phyloP scores from a whole-genome alignment of 192 early-diverging fungal genomes.

The Coemansia sp. region DNA sequence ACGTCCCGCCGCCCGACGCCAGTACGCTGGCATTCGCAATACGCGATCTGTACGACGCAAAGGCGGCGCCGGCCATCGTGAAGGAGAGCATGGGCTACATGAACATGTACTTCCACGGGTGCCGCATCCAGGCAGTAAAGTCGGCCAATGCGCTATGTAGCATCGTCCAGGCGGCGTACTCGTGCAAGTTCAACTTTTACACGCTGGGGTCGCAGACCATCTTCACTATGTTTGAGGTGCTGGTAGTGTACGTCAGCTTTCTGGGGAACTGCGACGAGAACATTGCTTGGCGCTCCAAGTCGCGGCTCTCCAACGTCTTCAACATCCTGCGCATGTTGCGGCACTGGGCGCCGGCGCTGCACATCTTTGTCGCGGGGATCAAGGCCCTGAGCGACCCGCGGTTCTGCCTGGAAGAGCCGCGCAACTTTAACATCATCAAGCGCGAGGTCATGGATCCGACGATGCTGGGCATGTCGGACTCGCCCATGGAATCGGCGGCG shows the following conservation, averaged over 20 bases:
- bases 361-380: slow-evolving; percentile 31
- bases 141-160: slow-evolving; percentile 34
- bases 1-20: slow-evolving; percentile 34
- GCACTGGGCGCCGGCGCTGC: slow-evolving; percentile 36
- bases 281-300: slow-evolving; percentile 29
- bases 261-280: slow-evolving; percentile 23
- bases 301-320: slow-evolving; percentile 30
- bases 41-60: slow-evolving; percentile 36
- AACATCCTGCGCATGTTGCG: slow-evolving; percentile 33
- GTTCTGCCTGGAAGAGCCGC: slow-evolving; percentile 25
- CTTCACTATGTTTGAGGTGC: slow-evolving; percentile 25
- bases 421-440: slow-evolving; percentile 5
- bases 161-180: slow-evolving; percentile 22
- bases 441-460: slow-evolving; percentile 14
- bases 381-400: slow-evolving; percentile 27
- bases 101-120: slow-evolving; percentile 42
- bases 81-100: slow-evolving; percentile 19
- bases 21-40: slow-evolving; percentile 30
- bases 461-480: slow-evolving; percentile 23
- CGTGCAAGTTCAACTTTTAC: slow-evolving; percentile 38
- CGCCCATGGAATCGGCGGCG: slow-evolving; percentile 8
- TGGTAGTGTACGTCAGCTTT: slow-evolving; percentile 21
- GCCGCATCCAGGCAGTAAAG: slow-evolving; percentile 29
- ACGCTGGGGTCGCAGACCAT: slow-evolving; percentile 27
- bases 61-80: slow-evolving; percentile 8